These are phyloP conservation scores for Aspergillus sp. DNA, from an alignment of 2,329 filamentous ascomycete genomes.

Conservation along the genomic window DNA sequence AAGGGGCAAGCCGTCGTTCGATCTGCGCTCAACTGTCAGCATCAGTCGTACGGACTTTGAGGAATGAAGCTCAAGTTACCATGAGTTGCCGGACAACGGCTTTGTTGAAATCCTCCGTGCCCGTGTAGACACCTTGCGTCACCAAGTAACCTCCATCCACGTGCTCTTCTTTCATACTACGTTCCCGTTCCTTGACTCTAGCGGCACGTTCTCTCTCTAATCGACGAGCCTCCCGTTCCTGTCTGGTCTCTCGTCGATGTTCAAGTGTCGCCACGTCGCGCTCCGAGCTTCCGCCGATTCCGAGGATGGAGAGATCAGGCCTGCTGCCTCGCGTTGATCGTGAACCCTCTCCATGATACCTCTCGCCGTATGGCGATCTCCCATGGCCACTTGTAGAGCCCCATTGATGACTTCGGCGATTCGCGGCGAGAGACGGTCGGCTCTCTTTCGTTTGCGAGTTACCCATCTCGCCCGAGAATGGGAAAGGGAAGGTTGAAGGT, in stretches of 20 bases:
- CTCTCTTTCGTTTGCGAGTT: conserved; percentile 50
- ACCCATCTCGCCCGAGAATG: conserved; percentile 35
- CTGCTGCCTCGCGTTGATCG: conserved; percentile 54
- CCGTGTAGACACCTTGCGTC: conserved; percentile 90
- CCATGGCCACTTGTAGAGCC: conserved; percentile 28
- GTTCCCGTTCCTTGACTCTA: conserved; percentile 79
- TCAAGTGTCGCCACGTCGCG: conserved; percentile 53
- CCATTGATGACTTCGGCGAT: conserved; percentile 32
- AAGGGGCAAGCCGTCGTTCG: conserved; percentile 86
- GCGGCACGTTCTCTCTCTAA: conserved; percentile 76
- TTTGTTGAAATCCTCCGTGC: conserved; percentile 91
- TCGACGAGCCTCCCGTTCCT: conserved; percentile 84
- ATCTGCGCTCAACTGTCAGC: conserved; percentile 61
- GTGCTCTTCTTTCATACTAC: conserved; percentile 86
- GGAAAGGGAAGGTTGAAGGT: conserved; percentile 7
- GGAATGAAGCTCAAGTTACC: conserved; percentile 52
- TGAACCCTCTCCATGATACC: conserved; percentile 39
- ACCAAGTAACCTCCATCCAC: conserved; percentile 94
- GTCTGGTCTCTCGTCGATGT: conserved; percentile 78
- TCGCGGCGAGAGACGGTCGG: conserved; percentile 31
- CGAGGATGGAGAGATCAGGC: conserved; percentile 60
- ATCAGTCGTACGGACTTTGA: not conserved
- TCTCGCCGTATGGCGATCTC: conserved; percentile 30
- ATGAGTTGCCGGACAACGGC: conserved; percentile 82
- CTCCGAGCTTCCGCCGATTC: conserved; percentile 51